phyloP scores from a whole-genome alignment of 768 basidiomycete genomes.

The Phaeotremella skinneri region DNA sequence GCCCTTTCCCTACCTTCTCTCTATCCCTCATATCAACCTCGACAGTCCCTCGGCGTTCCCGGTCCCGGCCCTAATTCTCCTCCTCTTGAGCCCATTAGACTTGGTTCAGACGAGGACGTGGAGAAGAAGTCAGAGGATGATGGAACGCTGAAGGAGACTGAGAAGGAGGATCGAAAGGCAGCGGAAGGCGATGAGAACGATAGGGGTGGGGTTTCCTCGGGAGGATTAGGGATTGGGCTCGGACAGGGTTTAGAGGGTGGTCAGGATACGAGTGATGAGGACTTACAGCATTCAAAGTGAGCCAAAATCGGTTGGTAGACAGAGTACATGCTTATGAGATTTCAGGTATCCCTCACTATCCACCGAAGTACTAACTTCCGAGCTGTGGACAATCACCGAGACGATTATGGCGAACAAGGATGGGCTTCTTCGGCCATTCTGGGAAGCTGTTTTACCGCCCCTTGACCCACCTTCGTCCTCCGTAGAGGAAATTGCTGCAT shows the following conservation, averaged over 20 bases:
- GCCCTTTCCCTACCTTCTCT: constrained; percentile 15
- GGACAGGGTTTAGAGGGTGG: constrained; percentile 25
- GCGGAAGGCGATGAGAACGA: constrained; percentile 6
- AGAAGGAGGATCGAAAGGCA: constrained; percentile 3
- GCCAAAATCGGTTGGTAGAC: constrained; percentile 1
- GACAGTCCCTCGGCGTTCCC: constrained; percentile 15
- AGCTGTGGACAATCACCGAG: constrained; percentile 92
- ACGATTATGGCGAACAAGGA: constrained; percentile 72
- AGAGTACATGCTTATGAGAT: background rate
- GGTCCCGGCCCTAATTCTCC: constrained; percentile 28
- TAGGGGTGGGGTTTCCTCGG: constrained; percentile 3
- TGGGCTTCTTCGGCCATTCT: constrained; percentile 78
- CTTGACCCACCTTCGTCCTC: constrained; percentile 18
- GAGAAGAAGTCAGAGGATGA: background rate
- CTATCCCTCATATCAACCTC: constrained; percentile 26
- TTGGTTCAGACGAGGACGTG: background rate
- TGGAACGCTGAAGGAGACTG: constrained; percentile 5
- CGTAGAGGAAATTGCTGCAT: background rate
- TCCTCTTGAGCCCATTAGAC: constrained; percentile 31
- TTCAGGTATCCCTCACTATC: constrained; percentile 87
- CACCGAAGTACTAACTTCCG: constrained; percentile 91
- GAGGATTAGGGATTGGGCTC: constrained; percentile 10
- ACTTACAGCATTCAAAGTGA: constrained; percentile 30
- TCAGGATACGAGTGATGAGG: constrained; percentile 22
- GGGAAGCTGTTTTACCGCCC: constrained; percentile 65